These are phyloP conservation scores for Allantophomopsis cytisporea DNA, from an alignment of 2,329 filamentous ascomycete genomes.

Conservation along the genomic window DNA sequence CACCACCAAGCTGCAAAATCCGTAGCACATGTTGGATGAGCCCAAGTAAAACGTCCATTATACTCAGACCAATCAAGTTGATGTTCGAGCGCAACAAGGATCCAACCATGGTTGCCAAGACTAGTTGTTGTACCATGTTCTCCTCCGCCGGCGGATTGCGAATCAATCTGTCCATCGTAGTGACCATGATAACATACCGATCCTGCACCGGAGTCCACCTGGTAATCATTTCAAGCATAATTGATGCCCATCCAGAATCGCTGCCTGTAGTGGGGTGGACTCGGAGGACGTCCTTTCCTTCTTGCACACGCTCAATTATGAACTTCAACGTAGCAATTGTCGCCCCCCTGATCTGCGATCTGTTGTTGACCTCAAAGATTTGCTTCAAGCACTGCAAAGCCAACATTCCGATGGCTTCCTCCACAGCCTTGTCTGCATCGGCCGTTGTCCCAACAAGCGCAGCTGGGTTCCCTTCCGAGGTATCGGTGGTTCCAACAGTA, in stretches of 20 bases:
- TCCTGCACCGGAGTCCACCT: conserved; percentile 91
- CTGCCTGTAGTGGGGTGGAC: conserved; percentile 23
- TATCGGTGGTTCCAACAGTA: conserved; percentile 61
- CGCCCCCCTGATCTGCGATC: conserved; percentile 66
- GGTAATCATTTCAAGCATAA: conserved; percentile 66
- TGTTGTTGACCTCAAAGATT: conserved; percentile 72
- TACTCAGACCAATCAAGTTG: conserved; percentile 88
- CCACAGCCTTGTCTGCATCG: conserved; percentile 79
- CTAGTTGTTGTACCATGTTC: conserved; percentile 59
- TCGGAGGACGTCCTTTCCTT: conserved; percentile 38
- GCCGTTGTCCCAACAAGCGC: conserved; percentile 70
- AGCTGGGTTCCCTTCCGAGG: conserved; percentile 46
- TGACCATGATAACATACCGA: conserved; percentile 79
- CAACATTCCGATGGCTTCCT: conserved; percentile 75
- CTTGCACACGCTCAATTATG: conserved; percentile 44
- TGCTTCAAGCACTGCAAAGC: conserved; percentile 78
- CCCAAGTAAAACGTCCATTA: conserved; percentile 86
- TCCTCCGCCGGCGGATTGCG: conserved; percentile 56
- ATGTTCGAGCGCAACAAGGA: conserved; percentile 76
- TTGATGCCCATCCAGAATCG: conserved; percentile 64
- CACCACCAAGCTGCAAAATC: conserved; percentile 50
- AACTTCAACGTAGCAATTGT: conserved; percentile 65
- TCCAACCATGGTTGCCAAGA: conserved; percentile 65
- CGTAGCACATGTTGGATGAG: conserved; percentile 73
- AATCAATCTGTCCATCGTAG: conserved; percentile 64